These are phyloP conservation scores for Maudiozyma humilis DNA, from an alignment of 1,139 yeast genomes.

Conservation along the genomic window DNA sequence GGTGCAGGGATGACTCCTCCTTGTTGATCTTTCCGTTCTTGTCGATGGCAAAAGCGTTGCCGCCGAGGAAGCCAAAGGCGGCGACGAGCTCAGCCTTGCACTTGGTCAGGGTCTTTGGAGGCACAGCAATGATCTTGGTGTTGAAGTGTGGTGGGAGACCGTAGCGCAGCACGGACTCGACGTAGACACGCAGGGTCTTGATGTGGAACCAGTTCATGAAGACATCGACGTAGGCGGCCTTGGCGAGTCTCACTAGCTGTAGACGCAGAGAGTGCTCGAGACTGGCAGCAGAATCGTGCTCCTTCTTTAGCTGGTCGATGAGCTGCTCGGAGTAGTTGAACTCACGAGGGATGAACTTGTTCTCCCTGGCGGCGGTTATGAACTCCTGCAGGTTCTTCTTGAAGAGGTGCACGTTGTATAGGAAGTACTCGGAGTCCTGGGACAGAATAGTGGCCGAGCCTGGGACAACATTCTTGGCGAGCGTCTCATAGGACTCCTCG, in stretches of 20 bases:
- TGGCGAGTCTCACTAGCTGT: constrained; percentile 73
- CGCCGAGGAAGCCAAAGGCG: constrained; percentile 84
- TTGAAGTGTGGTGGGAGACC: constrained; percentile 93
- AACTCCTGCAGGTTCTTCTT: constrained; percentile 71
- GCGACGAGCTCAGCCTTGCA: constrained; percentile 61
- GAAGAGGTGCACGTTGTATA: constrained; percentile 77
- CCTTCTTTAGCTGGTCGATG: constrained; percentile 65
- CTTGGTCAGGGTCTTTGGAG: constrained; percentile 40
- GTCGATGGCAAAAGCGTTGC: constrained; percentile 67
- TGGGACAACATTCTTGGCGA: constrained; percentile 80
- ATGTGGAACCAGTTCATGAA: constrained; percentile 83
- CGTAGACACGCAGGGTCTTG: constrained; percentile 55
- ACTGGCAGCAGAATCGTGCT: constrained; percentile 65
- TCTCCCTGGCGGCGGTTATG: constrained; percentile 65
- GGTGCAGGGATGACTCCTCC: constrained; percentile 58
- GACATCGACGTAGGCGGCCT: constrained; percentile 81
- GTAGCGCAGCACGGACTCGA: constrained; percentile 75
- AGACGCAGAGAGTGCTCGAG: constrained; percentile 67
- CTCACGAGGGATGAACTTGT: constrained; percentile 89
- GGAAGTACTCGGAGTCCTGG: constrained; percentile 61
- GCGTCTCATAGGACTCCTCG: constrained; percentile 61
- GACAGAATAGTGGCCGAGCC: constrained; percentile 69
- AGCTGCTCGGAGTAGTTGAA: constrained; percentile 76
- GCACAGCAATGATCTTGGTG: constrained; percentile 39
- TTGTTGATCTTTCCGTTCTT: constrained; percentile 53